Conservation (phyloP, 768 basidiomycete genomes). For the Amanita pallidorosea region DNA sequence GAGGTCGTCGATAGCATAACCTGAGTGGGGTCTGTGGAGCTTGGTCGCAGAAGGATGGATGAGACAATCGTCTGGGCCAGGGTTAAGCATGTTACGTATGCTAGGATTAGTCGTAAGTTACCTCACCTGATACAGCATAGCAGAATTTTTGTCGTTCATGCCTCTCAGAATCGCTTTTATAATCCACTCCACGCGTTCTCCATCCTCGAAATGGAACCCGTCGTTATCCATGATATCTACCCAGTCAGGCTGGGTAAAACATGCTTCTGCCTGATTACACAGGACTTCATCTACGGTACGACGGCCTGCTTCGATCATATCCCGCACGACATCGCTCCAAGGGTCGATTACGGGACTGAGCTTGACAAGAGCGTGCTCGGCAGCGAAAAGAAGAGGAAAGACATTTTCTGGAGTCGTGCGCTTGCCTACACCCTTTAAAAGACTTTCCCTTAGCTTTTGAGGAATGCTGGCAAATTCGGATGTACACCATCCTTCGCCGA, state of each 20-base stretch:
- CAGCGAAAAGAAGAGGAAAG: conserved; percentile 57
- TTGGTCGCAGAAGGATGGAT: conserved; percentile 57
- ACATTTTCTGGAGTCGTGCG: conserved; percentile 58
- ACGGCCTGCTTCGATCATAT: conserved; percentile 58
- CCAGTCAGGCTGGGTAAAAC: conserved; percentile 66
- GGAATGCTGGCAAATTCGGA: conserved; percentile 68
- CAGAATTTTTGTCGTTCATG: conserved; percentile 54
- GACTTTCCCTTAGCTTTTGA: conserved; percentile 48
- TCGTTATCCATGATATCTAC: conserved; percentile 63
- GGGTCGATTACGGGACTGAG: conserved; percentile 48
- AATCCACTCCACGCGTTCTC: conserved; percentile 67
- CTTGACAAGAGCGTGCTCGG: conserved; percentile 49
- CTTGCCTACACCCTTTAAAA: conserved; percentile 67
- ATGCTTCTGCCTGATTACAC: conserved; percentile 44
- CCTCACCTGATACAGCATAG: conserved; percentile 64
- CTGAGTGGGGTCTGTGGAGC: conserved; percentile 42
- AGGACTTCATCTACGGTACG: conserved; percentile 54
- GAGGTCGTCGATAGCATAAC: conserved; percentile 65
- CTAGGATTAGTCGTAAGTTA: neutral
- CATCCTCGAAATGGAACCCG: conserved; percentile 66
- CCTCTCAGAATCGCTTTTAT: conserved; percentile 57
- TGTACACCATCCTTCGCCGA: conserved; percentile 84
- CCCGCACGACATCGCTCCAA: conserved; percentile 58
- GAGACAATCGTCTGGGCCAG: conserved; percentile 54
- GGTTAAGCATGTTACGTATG: neutral